These are phyloP conservation scores for Zymoseptoria brevis DNA, from an alignment of 2,329 filamentous ascomycete genomes.

Conservation along the genomic window DNA sequence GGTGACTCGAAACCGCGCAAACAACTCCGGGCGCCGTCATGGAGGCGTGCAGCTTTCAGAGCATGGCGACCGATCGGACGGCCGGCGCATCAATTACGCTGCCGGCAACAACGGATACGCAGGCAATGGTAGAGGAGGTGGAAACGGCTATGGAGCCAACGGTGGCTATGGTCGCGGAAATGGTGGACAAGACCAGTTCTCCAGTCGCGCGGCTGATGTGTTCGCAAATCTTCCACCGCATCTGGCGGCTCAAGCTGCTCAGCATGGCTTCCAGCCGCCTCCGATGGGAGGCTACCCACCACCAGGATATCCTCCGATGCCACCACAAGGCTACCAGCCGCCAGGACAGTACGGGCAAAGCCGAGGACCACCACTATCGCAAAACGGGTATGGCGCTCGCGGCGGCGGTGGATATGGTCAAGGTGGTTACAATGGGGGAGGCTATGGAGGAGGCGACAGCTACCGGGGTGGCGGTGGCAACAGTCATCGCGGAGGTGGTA, in stretches of 20 bases:
- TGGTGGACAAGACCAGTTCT: constrained; percentile 11
- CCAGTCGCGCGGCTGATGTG: constrained; percentile 13
- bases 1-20: constrained; percentile 57
- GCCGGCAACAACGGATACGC: constrained; percentile 21
- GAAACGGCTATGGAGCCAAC: constrained; percentile 18
- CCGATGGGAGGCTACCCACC: constrained; percentile 10
- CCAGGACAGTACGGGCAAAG: constrained; percentile 18
- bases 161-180: constrained; percentile 20
- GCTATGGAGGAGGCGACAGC: constrained; percentile 14
- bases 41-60: constrained; percentile 58
- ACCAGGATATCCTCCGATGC: constrained; percentile 4
- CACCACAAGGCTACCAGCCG: constrained; percentile 8
- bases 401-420: constrained; percentile 17
- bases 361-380: constrained; percentile 12
- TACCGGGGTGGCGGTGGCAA: constrained; percentile 12
- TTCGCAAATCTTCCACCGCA: constrained; percentile 27
- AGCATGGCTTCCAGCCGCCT: constrained; percentile 24
- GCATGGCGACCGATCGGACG: constrained; percentile 38
- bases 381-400: constrained; percentile 18
- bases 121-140: constrained; percentile 16
- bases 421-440: constrained; percentile 13
- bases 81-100: constrained; percentile 49
- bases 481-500: constrained; percentile 4
- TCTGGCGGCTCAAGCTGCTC: constrained; percentile 28
- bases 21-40: constrained; percentile 58